Evolutionary conservation across 345 rosid species (phyloP), one percentile per base, ranked within the genome.

Genomic region (Eucalyptus grandis): DNA sequence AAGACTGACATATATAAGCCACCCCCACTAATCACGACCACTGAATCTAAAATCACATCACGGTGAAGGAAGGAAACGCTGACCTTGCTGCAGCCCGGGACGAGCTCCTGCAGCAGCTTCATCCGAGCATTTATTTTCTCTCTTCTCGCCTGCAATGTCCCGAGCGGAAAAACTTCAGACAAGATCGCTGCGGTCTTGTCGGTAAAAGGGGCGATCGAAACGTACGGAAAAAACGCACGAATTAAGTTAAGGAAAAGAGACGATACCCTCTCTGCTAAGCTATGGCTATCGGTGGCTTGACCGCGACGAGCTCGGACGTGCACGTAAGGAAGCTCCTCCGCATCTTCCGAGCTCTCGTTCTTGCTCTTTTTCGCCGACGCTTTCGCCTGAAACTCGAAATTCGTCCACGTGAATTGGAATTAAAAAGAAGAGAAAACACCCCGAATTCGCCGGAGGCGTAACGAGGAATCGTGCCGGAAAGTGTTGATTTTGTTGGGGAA

Each of bases 71-170:
- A 5, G 62, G 30, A 24, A 14, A 89, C 51, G 90, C 93, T 69
- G 88, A 96, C 99, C 99, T 98, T 95, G 53, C 86, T 93, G 93
- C 96, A 95, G 30, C 96, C 96, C 5, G 96, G 96, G 92, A 95
- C 95, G 94, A 95, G 95, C 83, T 95, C 95, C 60, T 95, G 95
- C 4, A 95, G 92, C 44, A 95, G 90, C 93, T 95, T 94, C 96
- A 95, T 95, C 89, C 95, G 92, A 40, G 93, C 92, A 90, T 95
- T 95, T 56, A 95, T 95, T 90, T 95, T 95, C 94, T 94, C 96
- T 91, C 95, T 95, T 93, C 96, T 95, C 26, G 96, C 96, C 96
- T 95, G 81, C 44, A 77, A 46, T 51, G 50, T 26, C 13, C 13
- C 51, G 86, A 44, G 58, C 88, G 30, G 83, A 53, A 53, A 37